phyloP scores from a whole-genome alignment of 805 yeast species.

The Kuraishia piskuri region DNA sequence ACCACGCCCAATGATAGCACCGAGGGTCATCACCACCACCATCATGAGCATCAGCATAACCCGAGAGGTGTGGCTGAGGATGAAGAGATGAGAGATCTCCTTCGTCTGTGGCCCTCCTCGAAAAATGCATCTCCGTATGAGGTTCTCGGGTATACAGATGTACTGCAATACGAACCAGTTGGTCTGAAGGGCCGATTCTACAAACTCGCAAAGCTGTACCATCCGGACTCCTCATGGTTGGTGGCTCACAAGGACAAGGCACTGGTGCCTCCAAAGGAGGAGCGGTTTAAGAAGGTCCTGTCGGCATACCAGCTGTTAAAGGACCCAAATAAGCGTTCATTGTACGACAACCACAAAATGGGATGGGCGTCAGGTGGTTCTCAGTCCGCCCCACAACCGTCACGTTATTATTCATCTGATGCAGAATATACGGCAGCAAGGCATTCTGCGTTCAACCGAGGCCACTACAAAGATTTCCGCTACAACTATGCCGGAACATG shows the following conservation, averaged over 20 bases:
- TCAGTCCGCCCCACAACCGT: background rate
- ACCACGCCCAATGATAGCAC: background rate
- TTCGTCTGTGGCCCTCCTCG: background rate
- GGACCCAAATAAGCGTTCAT: slow-evolving; percentile 30
- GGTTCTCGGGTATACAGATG: background rate
- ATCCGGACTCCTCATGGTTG: slow-evolving; percentile 52
- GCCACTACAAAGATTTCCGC: slow-evolving; percentile 15
- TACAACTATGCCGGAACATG: slow-evolving; percentile 59
- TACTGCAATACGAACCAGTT: background rate
- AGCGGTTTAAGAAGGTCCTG: slow-evolving; percentile 46
- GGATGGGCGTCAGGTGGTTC: slow-evolving; percentile 30
- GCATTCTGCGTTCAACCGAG: slow-evolving; percentile 1
- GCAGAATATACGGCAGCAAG: background rate
- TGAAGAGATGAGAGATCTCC: background rate
- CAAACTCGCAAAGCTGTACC: slow-evolving; percentile 64
- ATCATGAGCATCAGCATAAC: background rate
- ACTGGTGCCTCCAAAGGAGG: slow-evolving; percentile 9
- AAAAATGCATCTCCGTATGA: background rate
- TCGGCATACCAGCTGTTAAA: slow-evolving; percentile 53
- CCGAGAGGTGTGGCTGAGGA: background rate
- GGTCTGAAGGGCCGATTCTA: slow-evolving; percentile 42
- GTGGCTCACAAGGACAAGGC: slow-evolving; percentile 6
- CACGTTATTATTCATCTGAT: background rate
- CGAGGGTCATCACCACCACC: background rate
- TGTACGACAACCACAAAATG: slow-evolving; percentile 36